Base-by-base conservation (phyloP, 768 basidiomycete genomes). In the Plicaturopsis crispa region DNA sequence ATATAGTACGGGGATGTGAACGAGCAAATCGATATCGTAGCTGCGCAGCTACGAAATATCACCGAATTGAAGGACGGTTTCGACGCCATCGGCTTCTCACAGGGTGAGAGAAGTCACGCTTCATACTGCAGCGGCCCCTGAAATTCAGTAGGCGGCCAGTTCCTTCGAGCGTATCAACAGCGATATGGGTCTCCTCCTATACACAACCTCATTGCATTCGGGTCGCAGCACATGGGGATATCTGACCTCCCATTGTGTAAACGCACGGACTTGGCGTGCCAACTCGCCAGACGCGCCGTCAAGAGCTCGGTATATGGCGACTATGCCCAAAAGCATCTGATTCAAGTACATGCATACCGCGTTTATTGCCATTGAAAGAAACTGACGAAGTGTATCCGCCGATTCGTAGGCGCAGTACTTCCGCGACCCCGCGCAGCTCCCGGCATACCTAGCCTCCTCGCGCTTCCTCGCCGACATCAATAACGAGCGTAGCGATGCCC, bases 1-100 rank as follows among this genome's bases (percentile, higher is more conserved):
- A 14, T 20, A 13, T 48, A 90, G 89, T 90, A 80, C 48, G 89
- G 89, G 31, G 78, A 85, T 42, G 71, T 87, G 26, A 69, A 86
- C 39, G 67, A 75, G 4, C 89, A 92, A 51, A 49, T 92, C 4
- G 70, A 65, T 16, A 26, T 69, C 21, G 87, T 83, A 5, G 69
- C 81, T 11, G 62, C 68, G 20, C 84, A 91, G 52, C 61, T 92
- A 3, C 60, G 66, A 21, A 66, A 58, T 1, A 70, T 91, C 23
- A 67, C 75, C 1, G 78, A 89, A 48, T 70, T 92, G 12, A 44
- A 64, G 34, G 50, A 50, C 20, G 89, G 89, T 3, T 92, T 91
- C 48, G 87, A 90, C 52, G 89, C 84, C 12, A 78, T 92, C 36
- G 89, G 89, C 1, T 81, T 92, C 57, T 91, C 88, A 1, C 89